Evolutionary conservation across 2,329 filamentous ascomycete genomes (phyloP), one percentile per base, ranked within the genome.

Genomic region (Talaromyces sp.): DNA sequence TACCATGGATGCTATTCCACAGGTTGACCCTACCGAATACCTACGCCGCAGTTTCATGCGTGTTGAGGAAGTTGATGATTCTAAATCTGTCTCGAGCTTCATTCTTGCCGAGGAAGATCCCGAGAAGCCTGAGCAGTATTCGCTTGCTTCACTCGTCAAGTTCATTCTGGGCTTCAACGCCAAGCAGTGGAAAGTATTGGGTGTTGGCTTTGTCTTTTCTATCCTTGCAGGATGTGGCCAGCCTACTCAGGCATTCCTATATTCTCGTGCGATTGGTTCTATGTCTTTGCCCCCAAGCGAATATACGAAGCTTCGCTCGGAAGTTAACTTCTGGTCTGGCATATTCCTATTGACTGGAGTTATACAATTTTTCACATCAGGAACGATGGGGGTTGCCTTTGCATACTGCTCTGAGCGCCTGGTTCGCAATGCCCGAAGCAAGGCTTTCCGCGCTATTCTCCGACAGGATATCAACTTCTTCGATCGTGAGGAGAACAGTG

Each of bases 391-490:
- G 46, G 65, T 89, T 47, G 78, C 86, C 2, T 92, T 97, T 63
- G 92, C 91, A 16, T 86, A 86, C 65, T 92, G 90, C 75, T 94
- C 91, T n/a, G 90, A 96, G 75, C 82, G 86, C 36, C 82, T 97
- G 20, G 83, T 97, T 49, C 89, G 90, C 68, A 86, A 91, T 17
- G 90, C 93, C 1, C 85, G 94, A 63, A 86, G 94, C 70, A 80
- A 80, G 52, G 89, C 91, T 6, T 97, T 99, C 78, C 83, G 92
- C 29, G 82, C 87, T 20, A 91, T 97, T 77, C 84, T 97, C 47
- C 89, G 92, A 59, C 93, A 97, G 73, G 94, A 97, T 58, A 92
- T 97, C 53, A 79, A 86, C 24, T 97, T 92, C 72, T 99, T 97
- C 64, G 94, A 97, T 71, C 82, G 81, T 40, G 90, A 95, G 58